Evolutionary conservation across 2,329 filamentous ascomycete genomes (phyloP), one percentile per base, ranked within the genome.

Genomic region (Coccinonectria pachysandricola): DNA sequence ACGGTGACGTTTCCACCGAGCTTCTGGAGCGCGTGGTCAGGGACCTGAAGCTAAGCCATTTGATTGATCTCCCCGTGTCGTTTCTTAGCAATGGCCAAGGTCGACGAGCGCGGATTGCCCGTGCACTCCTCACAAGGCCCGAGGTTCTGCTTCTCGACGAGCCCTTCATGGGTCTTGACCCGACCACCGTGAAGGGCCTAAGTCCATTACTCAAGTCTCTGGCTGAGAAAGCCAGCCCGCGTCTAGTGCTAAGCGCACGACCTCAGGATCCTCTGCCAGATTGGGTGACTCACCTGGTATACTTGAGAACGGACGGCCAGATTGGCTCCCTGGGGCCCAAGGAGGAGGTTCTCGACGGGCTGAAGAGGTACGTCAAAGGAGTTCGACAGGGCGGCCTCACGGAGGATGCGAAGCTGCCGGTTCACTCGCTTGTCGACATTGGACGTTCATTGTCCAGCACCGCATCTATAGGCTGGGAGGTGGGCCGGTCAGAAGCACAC

Each of bases 1-100:
- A 69, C 5, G 65, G 61, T 7, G 45, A 56, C 5, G 55, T 69
- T 2, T 65, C 75, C 21, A 43, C 57, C 13, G 39, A 54, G 4
- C 53, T 73, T 0, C 53, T 93, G 19, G 53, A 65, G 9, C 64
- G 69, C 7, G 74, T 94, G 1, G 69, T 86, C 10, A 49, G 50
- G 6, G 79, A 92, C 42, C 58, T 98, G 29, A 69, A 71, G 25
- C 60, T 98, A 9, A 60, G 66, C 0, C 60, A 67, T 7, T 62
- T 96, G 23, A 59, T 92, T 2, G 68, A 80, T 19, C 78, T 94
- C 49, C 87, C 88, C 0, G 82, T 96, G 6, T 73, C 82, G 13
- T 93, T 91, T 50, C 58, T 98, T 28, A 95, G 86, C 50, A 95
- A 96, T 53, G 91, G 91, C 0, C 91, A 98, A 56, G 88, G 82